Evolutionary conservation across 2,329 filamentous ascomycete genomes (phyloP).

Genomic region (Epichloe bromicola): DNA sequence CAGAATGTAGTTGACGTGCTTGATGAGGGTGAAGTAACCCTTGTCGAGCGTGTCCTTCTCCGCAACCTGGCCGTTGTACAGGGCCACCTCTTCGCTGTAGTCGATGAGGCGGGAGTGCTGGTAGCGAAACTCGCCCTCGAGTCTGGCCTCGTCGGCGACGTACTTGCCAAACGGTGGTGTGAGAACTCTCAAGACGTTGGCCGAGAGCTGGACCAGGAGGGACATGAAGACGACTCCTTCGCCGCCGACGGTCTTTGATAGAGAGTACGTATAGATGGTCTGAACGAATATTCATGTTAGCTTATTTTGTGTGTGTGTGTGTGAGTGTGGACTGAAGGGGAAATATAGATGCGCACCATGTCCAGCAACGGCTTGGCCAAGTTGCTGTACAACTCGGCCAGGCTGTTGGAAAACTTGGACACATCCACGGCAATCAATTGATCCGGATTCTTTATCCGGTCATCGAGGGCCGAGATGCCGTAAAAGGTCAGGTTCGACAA

Average conservation of each 20-base stretch:
- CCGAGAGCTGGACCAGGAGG: slow-evolving; percentile 82
- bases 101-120: slow-evolving; percentile 92
- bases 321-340: too few species aligned
- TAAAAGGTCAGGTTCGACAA: slow-evolving; percentile 94
- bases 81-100: slow-evolving; percentile 85
- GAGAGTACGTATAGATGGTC: slow-evolving; percentile 85
- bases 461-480: slow-evolving; percentile 84
- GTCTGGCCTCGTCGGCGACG: slow-evolving; percentile 84
- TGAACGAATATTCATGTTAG: slow-evolving; percentile 18
- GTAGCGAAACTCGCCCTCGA: slow-evolving; percentile 94
- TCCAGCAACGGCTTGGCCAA: slow-evolving; percentile 88
- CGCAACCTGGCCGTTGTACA: slow-evolving; percentile 82
- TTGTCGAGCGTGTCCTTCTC: slow-evolving; percentile 97
- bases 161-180: slow-evolving; percentile 97
- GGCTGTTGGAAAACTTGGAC: slow-evolving; percentile 85
- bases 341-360: slow-evolving; percentile 44
- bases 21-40: slow-evolving; percentile 97
- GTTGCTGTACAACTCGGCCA: slow-evolving; percentile 93
- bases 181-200: slow-evolving; percentile 81
- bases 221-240: slow-evolving; percentile 95
- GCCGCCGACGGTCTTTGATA: slow-evolving; percentile 89
- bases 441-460: slow-evolving; percentile 96
- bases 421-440: slow-evolving; percentile 96
- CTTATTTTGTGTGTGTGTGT: not conserved
- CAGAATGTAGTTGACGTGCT: slow-evolving; percentile 94